These are phyloP conservation scores for Yarrowia sp. DNA, from an alignment of 805 yeast species.

Conservation along the genomic window DNA sequence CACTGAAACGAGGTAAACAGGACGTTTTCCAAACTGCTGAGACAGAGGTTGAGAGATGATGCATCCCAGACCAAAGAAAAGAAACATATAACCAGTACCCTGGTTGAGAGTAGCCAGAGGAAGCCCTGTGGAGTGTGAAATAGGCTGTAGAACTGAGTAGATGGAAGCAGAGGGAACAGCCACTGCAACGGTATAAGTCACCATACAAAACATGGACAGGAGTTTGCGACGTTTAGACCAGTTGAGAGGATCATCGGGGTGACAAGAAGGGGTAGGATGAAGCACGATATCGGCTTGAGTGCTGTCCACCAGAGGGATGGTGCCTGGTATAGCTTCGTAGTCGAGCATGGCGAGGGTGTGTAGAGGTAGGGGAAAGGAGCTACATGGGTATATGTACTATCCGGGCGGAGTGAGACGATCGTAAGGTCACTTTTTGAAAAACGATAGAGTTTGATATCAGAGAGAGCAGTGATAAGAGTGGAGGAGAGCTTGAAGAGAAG, in stretches of 20 bases:
- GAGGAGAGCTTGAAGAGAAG: too few species aligned
- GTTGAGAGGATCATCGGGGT: constrained; percentile 69
- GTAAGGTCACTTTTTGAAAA: neutral
- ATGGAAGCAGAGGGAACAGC: constrained; percentile 52
- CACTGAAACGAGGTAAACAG: constrained; percentile 45
- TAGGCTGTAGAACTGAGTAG: constrained; percentile 45
- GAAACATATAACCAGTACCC: constrained; percentile 51
- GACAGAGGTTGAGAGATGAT: constrained; percentile 54
- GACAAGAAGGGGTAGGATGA: constrained; percentile 64
- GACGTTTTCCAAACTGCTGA: constrained; percentile 50
- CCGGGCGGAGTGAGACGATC: neutral
- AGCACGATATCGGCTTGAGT: constrained; percentile 43
- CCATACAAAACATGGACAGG: constrained; percentile 43
- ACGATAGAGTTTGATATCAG: neutral
- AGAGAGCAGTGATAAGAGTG: neutral
- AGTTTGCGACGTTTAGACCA: constrained; percentile 55
- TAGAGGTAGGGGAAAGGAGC: neutral
- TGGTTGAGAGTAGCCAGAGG: constrained; percentile 46
- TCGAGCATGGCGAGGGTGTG: neutral
- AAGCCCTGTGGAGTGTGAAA: constrained; percentile 42
- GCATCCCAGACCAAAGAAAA: constrained; percentile 53
- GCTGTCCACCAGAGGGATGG: constrained; percentile 31
- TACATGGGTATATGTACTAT: too few species aligned
- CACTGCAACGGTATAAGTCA: constrained; percentile 44
- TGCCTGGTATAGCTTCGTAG: constrained; percentile 31